Conservation (phyloP, 176 grass and related monocot genomes). For the sorghum (Sorghum bicolor) region DNA sequence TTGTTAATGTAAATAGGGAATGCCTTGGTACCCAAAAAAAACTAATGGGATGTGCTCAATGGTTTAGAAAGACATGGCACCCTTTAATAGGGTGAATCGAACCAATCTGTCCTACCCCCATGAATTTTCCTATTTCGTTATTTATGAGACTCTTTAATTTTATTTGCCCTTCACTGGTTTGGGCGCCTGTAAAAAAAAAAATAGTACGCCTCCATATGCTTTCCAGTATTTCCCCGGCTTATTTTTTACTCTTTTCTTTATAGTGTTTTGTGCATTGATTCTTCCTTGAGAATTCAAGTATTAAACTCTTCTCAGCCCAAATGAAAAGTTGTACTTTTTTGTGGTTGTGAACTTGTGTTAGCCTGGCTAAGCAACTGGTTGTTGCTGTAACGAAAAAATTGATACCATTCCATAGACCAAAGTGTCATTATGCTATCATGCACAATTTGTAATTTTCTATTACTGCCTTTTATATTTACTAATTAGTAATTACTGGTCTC, state of each 20-base stretch:
- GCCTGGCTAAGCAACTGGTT: not conserved
- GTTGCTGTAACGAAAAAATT: not conserved
- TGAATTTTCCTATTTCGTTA: not conserved
- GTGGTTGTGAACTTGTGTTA: not conserved
- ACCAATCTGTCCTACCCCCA: not conserved
- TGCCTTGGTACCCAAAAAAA: no score
- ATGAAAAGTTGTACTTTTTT: not conserved
- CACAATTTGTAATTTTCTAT: not conserved
- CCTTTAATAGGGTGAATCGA: not conserved
- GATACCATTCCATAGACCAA: not conserved
- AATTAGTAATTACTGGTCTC: not conserved
- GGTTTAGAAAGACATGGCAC: not conserved
- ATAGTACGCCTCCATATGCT: not conserved
- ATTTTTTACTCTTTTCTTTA: not conserved
- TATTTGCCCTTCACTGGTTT: not conserved
- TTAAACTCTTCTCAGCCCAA: not conserved
- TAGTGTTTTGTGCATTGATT: not conserved
- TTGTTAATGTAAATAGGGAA: no score
- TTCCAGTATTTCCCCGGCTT: not conserved
- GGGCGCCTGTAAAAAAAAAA: not conserved
- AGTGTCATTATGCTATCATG: not conserved
- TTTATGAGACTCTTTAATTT: not conserved
- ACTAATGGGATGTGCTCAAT: not conserved
- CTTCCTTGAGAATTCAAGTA: not conserved
- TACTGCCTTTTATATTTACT: not conserved